phyloP scores from a whole-genome alignment of 805 yeast species.

The Candida qinlingensis region DNA sequence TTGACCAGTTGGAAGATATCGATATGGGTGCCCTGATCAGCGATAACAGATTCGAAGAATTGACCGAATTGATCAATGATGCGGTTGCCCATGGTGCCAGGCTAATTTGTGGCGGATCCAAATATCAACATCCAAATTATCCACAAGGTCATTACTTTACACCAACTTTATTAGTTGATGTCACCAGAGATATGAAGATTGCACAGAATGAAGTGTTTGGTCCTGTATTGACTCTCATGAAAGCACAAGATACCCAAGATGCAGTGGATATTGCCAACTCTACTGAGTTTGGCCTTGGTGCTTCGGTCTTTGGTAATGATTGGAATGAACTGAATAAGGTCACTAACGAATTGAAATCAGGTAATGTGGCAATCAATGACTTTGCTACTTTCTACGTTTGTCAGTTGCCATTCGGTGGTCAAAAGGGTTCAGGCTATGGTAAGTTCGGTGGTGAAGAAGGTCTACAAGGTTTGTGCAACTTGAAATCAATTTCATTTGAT shows the following conservation, averaged over 20 bases:
- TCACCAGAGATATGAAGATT: constrained; percentile 67
- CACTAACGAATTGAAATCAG: constrained; percentile 63
- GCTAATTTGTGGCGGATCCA: constrained; percentile 74
- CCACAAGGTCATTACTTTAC: constrained; percentile 93
- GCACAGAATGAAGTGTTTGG: constrained; percentile 94
- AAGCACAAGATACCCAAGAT: constrained; percentile 58
- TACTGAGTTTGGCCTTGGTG: constrained; percentile 87
- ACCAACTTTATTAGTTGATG: constrained; percentile 86
- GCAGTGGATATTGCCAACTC: constrained; percentile 77
- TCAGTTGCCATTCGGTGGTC: constrained; percentile 96
- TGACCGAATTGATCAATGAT: constrained; percentile 63
- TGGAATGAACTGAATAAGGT: constrained; percentile 53
- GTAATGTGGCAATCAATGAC: constrained; percentile 95
- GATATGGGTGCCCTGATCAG: constrained; percentile 97
- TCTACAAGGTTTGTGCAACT: constrained; percentile 78
- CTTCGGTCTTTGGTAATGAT: constrained; percentile 76
- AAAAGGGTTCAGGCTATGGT: constrained; percentile 90
- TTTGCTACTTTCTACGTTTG: constrained; percentile 95
- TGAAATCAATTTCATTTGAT: constrained; percentile 86
- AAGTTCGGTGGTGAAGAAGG: constrained; percentile 99
- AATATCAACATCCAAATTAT: constrained; percentile 81
- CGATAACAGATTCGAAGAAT: constrained; percentile 60
- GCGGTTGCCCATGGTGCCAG: constrained; percentile 83
- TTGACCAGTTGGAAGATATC: constrained; percentile 83
- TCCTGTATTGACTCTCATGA: constrained; percentile 78